Conservation (phyloP, 805 yeast genomes). For the Cyberlindnera xishuangbannaensis region DNA sequence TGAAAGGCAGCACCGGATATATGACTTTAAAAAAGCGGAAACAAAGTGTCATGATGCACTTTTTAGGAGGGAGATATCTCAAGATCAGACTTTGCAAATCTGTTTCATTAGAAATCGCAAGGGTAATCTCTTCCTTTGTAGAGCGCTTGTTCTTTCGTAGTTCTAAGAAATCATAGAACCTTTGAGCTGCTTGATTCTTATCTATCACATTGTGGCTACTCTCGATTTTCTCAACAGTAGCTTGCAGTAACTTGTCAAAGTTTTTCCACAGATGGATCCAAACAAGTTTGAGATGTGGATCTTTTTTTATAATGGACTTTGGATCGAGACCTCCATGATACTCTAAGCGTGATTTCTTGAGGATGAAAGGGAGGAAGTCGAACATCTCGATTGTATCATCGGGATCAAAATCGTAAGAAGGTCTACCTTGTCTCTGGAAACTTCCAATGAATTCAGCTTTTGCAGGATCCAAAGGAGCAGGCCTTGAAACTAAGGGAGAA, state of each 20-base stretch:
- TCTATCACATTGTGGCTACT: background rate
- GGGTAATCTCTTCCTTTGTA: conserved; percentile 5
- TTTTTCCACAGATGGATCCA: conserved; percentile 27
- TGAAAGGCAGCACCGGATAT: conserved; percentile 23
- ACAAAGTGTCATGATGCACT: conserved; percentile 12
- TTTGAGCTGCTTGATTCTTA: conserved; percentile 1
- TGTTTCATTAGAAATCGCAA: background rate
- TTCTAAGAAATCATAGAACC: conserved; percentile 6
- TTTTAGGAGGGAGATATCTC: conserved; percentile 15
- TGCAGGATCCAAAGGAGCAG: background rate
- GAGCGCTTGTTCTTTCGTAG: conserved; percentile 13
- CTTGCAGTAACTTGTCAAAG: conserved; percentile 7
- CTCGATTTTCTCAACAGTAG: conserved; percentile 1
- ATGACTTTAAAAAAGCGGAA: conserved; percentile 22
- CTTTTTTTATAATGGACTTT: conserved; percentile 42
- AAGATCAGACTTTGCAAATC: conserved; percentile 12
- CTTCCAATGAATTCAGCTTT: conserved; percentile 4
- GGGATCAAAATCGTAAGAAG: conserved; percentile 18
- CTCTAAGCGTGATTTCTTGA: conserved; percentile 35
- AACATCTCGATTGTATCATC: conserved; percentile 37
- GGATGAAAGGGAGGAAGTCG: conserved; percentile 38
- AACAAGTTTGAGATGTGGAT: conserved; percentile 32
- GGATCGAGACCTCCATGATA: conserved; percentile 51
- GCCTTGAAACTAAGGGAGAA: background rate
- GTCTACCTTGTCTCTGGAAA: background rate